phyloP scores from a whole-genome alignment of 1,284 basidiomycete species.

The Phellinidium pouzarii region DNA sequence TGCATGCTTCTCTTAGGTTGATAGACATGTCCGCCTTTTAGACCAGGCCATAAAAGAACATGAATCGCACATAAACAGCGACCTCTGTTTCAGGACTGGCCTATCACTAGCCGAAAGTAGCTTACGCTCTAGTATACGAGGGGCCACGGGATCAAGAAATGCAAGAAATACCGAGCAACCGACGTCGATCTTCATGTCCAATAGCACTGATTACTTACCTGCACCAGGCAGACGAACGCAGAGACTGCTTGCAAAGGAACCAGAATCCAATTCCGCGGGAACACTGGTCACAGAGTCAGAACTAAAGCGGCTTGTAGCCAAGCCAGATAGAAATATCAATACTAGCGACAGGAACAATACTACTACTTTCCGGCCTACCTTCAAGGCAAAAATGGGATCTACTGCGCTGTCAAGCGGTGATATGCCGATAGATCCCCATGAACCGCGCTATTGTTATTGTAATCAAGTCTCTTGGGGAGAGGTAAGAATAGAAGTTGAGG shows the following conservation, averaged over 20 bases:
- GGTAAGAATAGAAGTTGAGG: slow-evolving; percentile 31
- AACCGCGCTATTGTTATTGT: slow-evolving; percentile 72
- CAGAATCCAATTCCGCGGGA: too few relatives aligned
- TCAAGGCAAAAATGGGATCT: background rate
- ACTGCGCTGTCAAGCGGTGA: background rate
- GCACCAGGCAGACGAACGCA: background rate
- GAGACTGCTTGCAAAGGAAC: background rate
- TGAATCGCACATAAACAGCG: background rate
- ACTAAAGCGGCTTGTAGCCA: background rate
- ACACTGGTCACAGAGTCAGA: background rate
- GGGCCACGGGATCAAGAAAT: background rate
- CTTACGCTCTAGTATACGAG: background rate
- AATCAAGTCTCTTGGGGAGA: slow-evolving; percentile 69
- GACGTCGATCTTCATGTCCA: background rate
- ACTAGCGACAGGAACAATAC: background rate
- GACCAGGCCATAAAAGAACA: slow-evolving; percentile 72
- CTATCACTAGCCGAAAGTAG: background rate
- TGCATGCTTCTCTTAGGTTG: slow-evolving; percentile 38
- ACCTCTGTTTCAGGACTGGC: background rate
- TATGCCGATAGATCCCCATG: slow-evolving; percentile 30
- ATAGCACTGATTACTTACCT: background rate
- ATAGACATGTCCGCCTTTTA: slow-evolving; percentile 64
- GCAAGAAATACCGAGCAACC: background rate
- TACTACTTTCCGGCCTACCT: background rate
- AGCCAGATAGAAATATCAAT: background rate